Evolutionary conservation across 768 basidiomycete species (phyloP).

Genomic region (Suillus plorans): DNA sequence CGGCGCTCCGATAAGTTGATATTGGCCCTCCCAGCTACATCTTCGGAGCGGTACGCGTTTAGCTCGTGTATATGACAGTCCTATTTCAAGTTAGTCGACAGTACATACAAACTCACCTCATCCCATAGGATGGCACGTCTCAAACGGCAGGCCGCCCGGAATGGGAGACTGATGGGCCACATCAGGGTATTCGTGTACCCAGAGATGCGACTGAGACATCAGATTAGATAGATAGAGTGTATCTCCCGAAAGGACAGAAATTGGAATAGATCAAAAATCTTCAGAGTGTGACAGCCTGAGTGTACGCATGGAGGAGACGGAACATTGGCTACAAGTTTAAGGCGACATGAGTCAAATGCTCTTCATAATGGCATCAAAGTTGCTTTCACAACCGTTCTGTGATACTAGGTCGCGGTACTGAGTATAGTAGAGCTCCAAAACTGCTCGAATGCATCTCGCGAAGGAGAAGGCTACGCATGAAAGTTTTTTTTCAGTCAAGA

Average conservation of each 20-base stretch:
- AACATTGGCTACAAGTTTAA: neutral
- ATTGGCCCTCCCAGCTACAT: neutral
- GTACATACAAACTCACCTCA: no score
- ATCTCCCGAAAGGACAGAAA: no score
- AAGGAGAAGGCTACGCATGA: neutral
- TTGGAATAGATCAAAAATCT: neutral
- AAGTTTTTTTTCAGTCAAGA: neutral
- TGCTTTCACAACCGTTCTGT: neutral
- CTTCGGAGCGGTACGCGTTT: no score
- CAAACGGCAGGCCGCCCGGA: no score
- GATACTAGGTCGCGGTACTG: neutral
- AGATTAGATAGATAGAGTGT: no score
- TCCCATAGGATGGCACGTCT: no score
- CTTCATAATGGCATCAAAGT: neutral
- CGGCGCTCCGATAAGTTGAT: neutral
- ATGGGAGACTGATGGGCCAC: no score
- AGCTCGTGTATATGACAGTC: no score
- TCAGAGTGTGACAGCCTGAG: neutral
- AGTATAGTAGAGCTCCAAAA: neutral
- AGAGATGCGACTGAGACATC: no score
- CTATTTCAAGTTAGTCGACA: no score
- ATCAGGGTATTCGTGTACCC: no score
- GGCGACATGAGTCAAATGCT: neutral
- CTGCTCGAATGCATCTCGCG: neutral
- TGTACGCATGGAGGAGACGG: no score